Evolutionary conservation across 1,284 basidiomycete genomes (phyloP).

Genomic region (Pseudozyma tsukubaensis): DNA sequence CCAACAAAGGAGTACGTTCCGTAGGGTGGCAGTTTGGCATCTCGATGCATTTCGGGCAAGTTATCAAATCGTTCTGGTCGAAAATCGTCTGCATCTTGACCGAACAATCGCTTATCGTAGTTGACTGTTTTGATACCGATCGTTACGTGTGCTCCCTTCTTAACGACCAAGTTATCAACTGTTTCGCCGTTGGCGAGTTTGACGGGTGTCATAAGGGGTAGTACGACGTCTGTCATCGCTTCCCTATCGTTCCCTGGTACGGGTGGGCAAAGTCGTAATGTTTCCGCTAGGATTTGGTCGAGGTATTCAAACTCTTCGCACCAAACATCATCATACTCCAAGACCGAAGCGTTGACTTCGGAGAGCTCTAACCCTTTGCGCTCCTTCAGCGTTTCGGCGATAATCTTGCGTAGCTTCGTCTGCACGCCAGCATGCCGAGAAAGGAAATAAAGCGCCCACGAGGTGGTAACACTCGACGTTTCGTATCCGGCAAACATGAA

Average conservation of each 20-base stretch:
- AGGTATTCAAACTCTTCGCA: constrained; percentile 51
- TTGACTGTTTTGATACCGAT: constrained; percentile 59
- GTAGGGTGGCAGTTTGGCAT: constrained; percentile 49
- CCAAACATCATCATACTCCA: constrained; percentile 53
- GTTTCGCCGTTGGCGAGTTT: constrained; percentile 69
- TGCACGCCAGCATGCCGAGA: constrained; percentile 77
- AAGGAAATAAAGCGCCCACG: constrained; percentile 80
- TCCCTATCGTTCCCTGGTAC: constrained; percentile 58
- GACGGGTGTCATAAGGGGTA: constrained; percentile 57
- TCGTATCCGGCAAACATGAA: constrained; percentile 86
- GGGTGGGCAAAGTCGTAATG: constrained; percentile 57
- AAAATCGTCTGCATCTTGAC: constrained; percentile 57
- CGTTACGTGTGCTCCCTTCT: constrained; percentile 53
- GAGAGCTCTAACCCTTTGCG: constrained; percentile 37
- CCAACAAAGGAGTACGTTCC: constrained; percentile 46
- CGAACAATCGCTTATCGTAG: constrained; percentile 53
- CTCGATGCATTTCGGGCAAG: constrained; percentile 35
- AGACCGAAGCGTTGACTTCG: constrained; percentile 24
- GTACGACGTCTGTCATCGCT: constrained; percentile 40
- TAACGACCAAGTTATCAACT: constrained; percentile 44
- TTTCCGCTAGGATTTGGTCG: constrained; percentile 57
- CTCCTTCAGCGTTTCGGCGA: constrained; percentile 5
- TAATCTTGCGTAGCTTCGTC: constrained; percentile 47
- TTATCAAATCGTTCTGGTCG: constrained; percentile 60
- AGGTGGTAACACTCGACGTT: constrained; percentile 80